Evolutionary conservation across 2,329 filamentous ascomycete species (phyloP), one percentile per base, ranked within the genome.

Genomic region (Sarocladiaceae sp.): DNA sequence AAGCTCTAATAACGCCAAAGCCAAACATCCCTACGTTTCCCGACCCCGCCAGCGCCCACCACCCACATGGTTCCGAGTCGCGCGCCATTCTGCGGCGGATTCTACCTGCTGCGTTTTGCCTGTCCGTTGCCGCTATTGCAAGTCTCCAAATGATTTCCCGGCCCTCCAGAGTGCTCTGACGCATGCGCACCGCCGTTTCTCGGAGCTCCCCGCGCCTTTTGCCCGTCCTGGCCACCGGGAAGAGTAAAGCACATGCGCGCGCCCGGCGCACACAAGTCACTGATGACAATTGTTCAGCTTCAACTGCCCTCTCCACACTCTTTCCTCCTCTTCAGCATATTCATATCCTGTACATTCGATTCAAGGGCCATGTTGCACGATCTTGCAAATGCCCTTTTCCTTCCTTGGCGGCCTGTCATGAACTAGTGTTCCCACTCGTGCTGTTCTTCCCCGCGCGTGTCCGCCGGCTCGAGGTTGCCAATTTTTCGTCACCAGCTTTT

Each of bases 341-440:
- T 29, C 29, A 24, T 24, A 27, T 29, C 19, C 3, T 29, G 7
- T n/a, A 41, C 37, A 27, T 10, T 12, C 13, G 16, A 13, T 29
- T 9, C 37, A 20, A n/a, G 29, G 37, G 29, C 19, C 37, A 41
- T 41, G 37, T 41, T 16, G 19, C 23, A 18, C 13, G 24, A 29
- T 16, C 18, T 41, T 24, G 18, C 37, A 11, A 24, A 16, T 27
- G 23, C 51, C 53, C 52, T 54, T 49, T 53, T 52, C 54, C 50
- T 51, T 53, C 47, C 62, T 65, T 61, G 62, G 60, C 62, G 57
- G 56, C 16, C 58, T 57, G 58, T 62, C 61, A 64, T 63, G 62
- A 65, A 59, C 57, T 67, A 66, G 62, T 58, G 58, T 62, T 60
- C 57, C 57, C 59, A 61, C 58, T 56, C 57, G 26, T 27, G 43